Conservation (phyloP, 1,284 basidiomycete species). For the Somion occarium region DNA sequence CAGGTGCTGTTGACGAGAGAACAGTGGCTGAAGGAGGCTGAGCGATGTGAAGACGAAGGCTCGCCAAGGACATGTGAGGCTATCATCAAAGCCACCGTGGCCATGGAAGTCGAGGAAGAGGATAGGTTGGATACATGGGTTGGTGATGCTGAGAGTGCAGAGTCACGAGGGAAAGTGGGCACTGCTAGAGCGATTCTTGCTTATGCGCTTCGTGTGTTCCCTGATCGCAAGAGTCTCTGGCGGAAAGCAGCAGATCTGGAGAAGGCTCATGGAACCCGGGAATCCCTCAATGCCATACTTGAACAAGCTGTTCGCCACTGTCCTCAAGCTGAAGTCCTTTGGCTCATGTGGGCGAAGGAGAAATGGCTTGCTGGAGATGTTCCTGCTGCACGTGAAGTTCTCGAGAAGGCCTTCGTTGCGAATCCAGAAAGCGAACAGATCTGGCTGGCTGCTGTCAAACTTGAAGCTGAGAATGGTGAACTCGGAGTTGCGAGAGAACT, state of each 20-base stretch:
- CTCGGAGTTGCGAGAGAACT: slow-evolving; percentile 82
- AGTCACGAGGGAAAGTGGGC: slow-evolving; percentile 71
- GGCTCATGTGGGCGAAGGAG: slow-evolving; percentile 97
- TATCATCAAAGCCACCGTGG: slow-evolving; percentile 93
- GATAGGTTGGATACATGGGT: slow-evolving; percentile 89
- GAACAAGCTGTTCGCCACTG: slow-evolving; percentile 83
- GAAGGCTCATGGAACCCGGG: slow-evolving; percentile 80
- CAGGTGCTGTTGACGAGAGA: slow-evolving; percentile 89
- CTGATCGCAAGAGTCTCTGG: slow-evolving; percentile 83
- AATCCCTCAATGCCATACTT: slow-evolving; percentile 81
- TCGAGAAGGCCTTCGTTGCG: slow-evolving; percentile 88
- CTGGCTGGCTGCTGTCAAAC: slow-evolving; percentile 95
- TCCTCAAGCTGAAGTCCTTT: slow-evolving; percentile 92
- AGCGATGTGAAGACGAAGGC: slow-evolving; percentile 86
- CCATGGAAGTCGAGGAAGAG: slow-evolving; percentile 93
- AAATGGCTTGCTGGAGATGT: slow-evolving; percentile 90
- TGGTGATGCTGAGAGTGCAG: slow-evolving; percentile 84
- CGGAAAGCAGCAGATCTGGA: slow-evolving; percentile 88
- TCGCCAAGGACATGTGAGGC: slow-evolving; percentile 87
- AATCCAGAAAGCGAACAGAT: slow-evolving; percentile 97
- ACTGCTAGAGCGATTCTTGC: slow-evolving; percentile 86
- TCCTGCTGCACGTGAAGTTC: slow-evolving; percentile 78
- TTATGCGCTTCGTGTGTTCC: slow-evolving; percentile 89
- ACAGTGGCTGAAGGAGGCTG: slow-evolving; percentile 95
- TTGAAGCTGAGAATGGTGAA: slow-evolving; percentile 93